A percentile compares a stretch with the other conserved stretches of the same genome.
Conservation (phyloP, 208 protist genomes). For the Porcisia hertigi region DNA sequence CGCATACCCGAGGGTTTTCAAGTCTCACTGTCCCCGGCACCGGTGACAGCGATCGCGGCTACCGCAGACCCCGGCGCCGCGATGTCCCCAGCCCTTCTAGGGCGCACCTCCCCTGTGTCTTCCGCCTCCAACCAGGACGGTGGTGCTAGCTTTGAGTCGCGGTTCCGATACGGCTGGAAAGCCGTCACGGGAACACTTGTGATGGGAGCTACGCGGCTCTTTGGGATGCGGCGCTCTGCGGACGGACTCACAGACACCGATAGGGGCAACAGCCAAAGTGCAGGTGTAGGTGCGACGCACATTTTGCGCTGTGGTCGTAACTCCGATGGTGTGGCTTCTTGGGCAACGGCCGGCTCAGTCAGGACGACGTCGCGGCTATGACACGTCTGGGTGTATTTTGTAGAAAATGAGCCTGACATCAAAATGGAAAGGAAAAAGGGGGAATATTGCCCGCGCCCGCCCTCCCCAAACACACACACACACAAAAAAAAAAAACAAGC, state of each 20-base stretch:
- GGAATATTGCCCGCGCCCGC: too few species aligned
- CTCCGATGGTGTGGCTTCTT: background rate
- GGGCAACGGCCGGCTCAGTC: background rate
- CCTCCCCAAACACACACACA: too few species aligned
- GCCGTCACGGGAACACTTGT: background rate
- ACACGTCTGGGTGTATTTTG: background rate
- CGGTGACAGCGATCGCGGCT: background rate
- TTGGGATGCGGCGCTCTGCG: background rate
- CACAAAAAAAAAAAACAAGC: too few species aligned
- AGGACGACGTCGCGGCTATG: constrained; percentile 2
- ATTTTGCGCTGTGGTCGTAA: constrained; percentile 17
- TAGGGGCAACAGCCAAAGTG: background rate
- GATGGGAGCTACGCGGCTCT: constrained; percentile 10
- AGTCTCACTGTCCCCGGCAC: constrained; percentile 16
- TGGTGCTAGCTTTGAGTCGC: constrained; percentile 27
- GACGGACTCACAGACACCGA: background rate
- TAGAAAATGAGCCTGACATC: background rate
- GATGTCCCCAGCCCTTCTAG: constrained; percentile 11
- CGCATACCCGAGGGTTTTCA: constrained; percentile 3
- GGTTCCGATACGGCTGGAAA: constrained; percentile 20
- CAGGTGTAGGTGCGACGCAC: constrained; percentile 17
- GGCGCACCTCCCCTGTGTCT: background rate
- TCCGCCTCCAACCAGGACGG: constrained; percentile 30
- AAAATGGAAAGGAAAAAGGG: background rate
- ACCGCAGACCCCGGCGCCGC: background rate